Conservation (phyloP, 495 filamentous ascomycete genomes). For the Aspergillus sclerotiicarbonarius region DNA sequence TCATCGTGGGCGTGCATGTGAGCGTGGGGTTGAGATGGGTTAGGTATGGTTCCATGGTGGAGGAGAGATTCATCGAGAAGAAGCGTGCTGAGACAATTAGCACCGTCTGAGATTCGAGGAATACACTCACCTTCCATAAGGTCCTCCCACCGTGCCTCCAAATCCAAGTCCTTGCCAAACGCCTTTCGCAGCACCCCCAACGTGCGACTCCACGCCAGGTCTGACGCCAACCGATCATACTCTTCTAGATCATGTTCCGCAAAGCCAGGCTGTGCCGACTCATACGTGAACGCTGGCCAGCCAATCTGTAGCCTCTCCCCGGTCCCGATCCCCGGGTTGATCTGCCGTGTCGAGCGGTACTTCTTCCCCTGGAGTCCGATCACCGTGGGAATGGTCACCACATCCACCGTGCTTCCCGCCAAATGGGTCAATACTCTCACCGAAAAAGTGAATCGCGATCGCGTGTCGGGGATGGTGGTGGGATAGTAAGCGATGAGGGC, state of each 20-base stretch:
- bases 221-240: constrained; percentile 52
- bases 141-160: constrained; percentile 59
- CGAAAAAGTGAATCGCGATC: constrained; percentile 45
- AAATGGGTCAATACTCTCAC: constrained; percentile 55
- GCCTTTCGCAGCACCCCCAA: constrained; percentile 51
- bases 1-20: constrained; percentile 58
- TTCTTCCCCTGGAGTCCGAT: constrained; percentile 64
- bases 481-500: constrained; percentile 64
- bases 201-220: constrained; percentile 56
- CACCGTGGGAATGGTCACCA: constrained; percentile 47
- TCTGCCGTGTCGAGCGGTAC: constrained; percentile 41
- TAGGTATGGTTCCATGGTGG: constrained; percentile 55
- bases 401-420: constrained; percentile 46
- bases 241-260: constrained; percentile 52
- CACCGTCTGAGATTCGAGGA: neutral
- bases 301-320: constrained; percentile 44
- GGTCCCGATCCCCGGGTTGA: constrained; percentile 54
- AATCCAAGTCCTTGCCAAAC: constrained; percentile 57
- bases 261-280: constrained; percentile 52
- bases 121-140: constrained; percentile 53
- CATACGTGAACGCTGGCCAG: constrained; percentile 49
- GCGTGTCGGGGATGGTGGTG: constrained; percentile 47
- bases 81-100: constrained; percentile 39
- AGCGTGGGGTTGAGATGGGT: constrained; percentile 50
- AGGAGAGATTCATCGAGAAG: constrained; percentile 41